phyloP scores from a whole-genome alignment of 352 stramenopile genomes.

The Thraustochytrium sp. region DNA sequence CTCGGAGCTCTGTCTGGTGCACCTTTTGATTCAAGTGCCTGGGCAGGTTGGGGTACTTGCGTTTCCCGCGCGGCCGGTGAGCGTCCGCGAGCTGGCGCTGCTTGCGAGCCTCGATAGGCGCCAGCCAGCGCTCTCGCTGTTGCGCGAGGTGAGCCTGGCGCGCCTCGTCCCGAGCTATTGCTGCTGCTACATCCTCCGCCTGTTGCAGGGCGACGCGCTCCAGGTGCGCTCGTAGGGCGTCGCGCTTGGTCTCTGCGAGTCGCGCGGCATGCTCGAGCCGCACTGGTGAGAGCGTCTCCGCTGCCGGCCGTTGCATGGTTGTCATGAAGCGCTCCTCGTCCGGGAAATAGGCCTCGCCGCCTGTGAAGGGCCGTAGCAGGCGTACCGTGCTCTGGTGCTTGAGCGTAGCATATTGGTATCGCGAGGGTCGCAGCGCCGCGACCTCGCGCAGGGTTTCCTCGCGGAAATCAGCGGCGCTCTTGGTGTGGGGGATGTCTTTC shows the following conservation, averaged over 20 bases:
- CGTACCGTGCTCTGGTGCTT: not conserved
- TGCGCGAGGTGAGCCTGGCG: not conserved
- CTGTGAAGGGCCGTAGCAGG: not conserved
- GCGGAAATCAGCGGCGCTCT: not conserved
- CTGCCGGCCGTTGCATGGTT: not conserved
- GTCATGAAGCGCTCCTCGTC: not conserved
- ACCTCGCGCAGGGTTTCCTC: not conserved
- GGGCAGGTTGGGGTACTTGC: not conserved
- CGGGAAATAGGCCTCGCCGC: not conserved
- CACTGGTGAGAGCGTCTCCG: not conserved
- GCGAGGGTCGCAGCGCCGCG: not conserved
- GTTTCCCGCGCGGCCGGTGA: not conserved
- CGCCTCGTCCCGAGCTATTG: not conserved
- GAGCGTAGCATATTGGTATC: not conserved
- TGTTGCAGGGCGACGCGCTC: not conserved
- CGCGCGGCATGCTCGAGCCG: not conserved
- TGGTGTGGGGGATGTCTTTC: not conserved
- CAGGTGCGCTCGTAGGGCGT: not conserved
- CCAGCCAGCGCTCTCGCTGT: not conserved
- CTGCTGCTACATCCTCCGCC: not conserved
- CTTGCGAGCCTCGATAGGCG: not conserved
- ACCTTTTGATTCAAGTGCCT: not conserved
- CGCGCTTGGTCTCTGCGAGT: not conserved
- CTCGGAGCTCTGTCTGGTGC: not conserved
- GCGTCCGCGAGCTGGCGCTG: not conserved